Conservation (phyloP, 306 rosid genomes). For the Albizia julibrissin region DNA sequence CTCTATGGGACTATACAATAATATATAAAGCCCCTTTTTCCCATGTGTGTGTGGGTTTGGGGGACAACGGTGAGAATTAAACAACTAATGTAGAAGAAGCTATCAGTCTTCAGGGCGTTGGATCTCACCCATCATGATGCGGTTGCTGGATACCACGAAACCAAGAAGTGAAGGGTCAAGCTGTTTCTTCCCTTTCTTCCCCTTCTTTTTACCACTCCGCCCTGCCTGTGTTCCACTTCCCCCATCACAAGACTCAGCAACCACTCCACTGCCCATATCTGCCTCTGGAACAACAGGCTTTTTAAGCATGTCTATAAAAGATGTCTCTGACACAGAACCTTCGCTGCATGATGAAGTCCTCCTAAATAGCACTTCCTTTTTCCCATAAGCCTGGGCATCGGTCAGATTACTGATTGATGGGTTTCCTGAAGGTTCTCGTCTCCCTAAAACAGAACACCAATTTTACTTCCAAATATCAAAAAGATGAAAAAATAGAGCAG, state of each 20-base stretch:
- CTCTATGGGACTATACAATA: conserved; percentile 48
- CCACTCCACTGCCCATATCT: conserved; percentile 43
- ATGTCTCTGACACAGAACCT: conserved; percentile 61
- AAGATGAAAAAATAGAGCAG: background rate
- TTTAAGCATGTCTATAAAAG: conserved; percentile 72
- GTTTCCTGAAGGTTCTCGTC: conserved; percentile 42
- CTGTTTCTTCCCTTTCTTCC: conserved; percentile 78
- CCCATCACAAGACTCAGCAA: conserved; percentile 47
- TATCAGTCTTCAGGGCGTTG: conserved; percentile 64
- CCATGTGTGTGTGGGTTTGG: background rate
- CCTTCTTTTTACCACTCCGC: conserved; percentile 68
- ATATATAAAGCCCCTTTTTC: conserved; percentile 10
- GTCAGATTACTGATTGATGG: conserved; percentile 31
- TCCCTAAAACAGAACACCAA: conserved; percentile 35
- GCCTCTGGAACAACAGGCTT: conserved; percentile 54
- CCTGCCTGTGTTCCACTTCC: conserved; percentile 48
- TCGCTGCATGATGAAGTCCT: conserved; percentile 59
- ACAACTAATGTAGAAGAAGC: conserved; percentile 35
- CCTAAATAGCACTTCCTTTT: conserved; percentile 53
- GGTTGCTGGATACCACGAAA: conserved; percentile 71
- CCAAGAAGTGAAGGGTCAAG: conserved; percentile 81
- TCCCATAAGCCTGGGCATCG: conserved; percentile 52
- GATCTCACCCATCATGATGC: conserved; percentile 80
- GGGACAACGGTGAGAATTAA: conserved; percentile 14
- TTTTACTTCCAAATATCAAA: conserved; percentile 9